Conservation (phyloP, 495 filamentous ascomycete genomes). For the Tuber brumale region DNA sequence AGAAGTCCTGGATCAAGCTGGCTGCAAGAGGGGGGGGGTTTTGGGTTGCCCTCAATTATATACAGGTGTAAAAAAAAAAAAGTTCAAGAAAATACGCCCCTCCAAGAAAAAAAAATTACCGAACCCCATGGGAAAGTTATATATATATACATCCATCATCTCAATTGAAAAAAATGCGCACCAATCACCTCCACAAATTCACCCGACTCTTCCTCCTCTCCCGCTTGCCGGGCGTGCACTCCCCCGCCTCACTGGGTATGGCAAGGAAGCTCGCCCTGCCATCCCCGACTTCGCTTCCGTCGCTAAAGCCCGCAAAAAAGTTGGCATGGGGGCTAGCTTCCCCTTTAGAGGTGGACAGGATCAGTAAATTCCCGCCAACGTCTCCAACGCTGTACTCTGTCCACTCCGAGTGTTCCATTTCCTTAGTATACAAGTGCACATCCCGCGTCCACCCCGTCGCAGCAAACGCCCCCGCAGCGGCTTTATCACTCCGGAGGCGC, state of each 20-base stretch:
- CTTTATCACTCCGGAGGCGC: slow-evolving; percentile 50
- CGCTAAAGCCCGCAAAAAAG: background rate
- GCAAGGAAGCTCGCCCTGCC: slow-evolving; percentile 21
- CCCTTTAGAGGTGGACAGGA: slow-evolving; percentile 22
- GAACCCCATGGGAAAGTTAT: background rate
- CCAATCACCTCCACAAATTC: slow-evolving; percentile 37
- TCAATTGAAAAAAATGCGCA: slow-evolving; percentile 8
- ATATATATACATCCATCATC: slow-evolving; percentile 1
- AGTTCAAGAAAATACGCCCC: slow-evolving; percentile 9
- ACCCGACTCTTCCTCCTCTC: slow-evolving; percentile 31
- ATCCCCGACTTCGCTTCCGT: slow-evolving; percentile 1
- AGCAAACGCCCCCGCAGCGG: slow-evolving; percentile 41
- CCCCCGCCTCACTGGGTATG: slow-evolving; percentile 20
- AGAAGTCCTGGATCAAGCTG: too few species aligned
- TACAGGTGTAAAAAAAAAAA: slow-evolving; percentile 8
- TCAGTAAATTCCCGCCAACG: slow-evolving; percentile 24
- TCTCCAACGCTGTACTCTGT: slow-evolving; percentile 24
- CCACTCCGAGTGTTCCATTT: slow-evolving; percentile 37
- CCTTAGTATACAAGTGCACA: slow-evolving; percentile 27
- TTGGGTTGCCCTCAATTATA: background rate
- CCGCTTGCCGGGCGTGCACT: background rate
- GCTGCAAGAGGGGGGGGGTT: background rate
- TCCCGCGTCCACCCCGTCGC: slow-evolving; percentile 35
- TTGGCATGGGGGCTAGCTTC: slow-evolving; percentile 12
- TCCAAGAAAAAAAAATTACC: slow-evolving; percentile 4